Evolutionary conservation across 139 green algal genomes (phyloP).

Genomic region (Chlamydomonas incerta): DNA sequence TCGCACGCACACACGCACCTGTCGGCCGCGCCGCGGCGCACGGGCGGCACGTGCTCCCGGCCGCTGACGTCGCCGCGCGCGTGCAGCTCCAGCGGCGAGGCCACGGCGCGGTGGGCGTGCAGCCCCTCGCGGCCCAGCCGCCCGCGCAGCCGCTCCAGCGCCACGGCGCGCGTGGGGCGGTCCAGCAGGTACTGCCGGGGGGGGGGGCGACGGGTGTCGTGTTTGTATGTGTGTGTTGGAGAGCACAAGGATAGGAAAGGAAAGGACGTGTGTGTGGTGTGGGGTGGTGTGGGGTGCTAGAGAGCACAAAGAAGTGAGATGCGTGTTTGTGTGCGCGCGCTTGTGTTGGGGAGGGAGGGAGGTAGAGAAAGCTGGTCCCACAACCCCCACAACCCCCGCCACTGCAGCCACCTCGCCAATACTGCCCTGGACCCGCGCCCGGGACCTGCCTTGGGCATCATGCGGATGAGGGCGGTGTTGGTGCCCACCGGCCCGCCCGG

Average conservation of each 20-base stretch:
- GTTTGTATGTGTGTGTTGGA: no score
- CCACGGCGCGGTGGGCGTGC: constrained; percentile 49
- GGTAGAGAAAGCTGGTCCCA: no score
- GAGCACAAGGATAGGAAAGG: no score
- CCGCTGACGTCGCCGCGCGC: constrained; percentile 42
- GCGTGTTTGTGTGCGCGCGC: no score
- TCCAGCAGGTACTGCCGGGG: constrained; percentile 31
- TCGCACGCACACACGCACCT: no score
- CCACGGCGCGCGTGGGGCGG: constrained; percentile 25
- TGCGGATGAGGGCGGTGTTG: constrained; percentile 10
- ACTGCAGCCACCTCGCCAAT: no score
- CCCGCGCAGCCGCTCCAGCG: constrained; percentile 36
- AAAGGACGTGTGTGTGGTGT: no score
- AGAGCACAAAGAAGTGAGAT: no score
- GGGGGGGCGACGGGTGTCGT: background rate
- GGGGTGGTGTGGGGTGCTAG: no score
- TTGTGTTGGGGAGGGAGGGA: no score
- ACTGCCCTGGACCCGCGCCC: no score
- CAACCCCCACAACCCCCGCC: no score
- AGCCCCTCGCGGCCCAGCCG: constrained; percentile 38
- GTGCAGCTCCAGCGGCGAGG: constrained; percentile 48
- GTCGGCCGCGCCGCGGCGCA: constrained; percentile 4
- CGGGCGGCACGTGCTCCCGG: constrained; percentile 20
- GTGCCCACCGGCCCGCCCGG: background rate
- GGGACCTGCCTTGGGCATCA: constrained; percentile 24